These are phyloP conservation scores for Ocimum tenuiflorum DNA, from an alignment of 257 asterid species.

Conservation along the genomic window DNA sequence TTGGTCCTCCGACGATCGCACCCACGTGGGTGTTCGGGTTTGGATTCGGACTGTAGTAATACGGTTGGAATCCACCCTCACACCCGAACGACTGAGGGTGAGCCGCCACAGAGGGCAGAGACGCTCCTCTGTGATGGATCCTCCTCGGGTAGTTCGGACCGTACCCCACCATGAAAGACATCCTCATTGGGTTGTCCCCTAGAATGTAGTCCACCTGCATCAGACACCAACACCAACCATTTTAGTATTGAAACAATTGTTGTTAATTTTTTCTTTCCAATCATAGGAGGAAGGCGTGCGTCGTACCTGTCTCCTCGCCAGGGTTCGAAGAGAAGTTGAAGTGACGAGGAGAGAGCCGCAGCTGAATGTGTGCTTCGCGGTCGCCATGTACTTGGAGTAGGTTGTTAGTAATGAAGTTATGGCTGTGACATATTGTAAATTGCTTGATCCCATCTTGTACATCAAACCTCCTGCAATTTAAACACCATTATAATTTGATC, in stretches of 20 bases:
- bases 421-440: constrained; percentile 73
- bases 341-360: constrained; percentile 48
- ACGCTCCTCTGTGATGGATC: constrained; percentile 79
- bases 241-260: too few relatives aligned
- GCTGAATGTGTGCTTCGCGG: constrained; percentile 39
- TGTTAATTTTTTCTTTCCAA: too few relatives aligned
- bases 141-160: constrained; percentile 55
- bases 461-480: constrained; percentile 72
- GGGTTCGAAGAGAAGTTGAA: constrained; percentile 29
- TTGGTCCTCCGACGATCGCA: constrained; percentile 82
- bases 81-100: constrained; percentile 60
- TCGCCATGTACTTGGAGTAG: constrained; percentile 79
- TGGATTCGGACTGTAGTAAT: constrained; percentile 39
- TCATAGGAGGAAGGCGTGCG: too few relatives aligned
- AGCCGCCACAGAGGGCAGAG: constrained; percentile 44
- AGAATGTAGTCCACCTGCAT: constrained; percentile 77
- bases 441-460: constrained; percentile 58
- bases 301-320: too few relatives aligned
- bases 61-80: constrained; percentile 58
- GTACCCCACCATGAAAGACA: constrained; percentile 90
- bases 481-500: too few relatives aligned
- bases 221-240: too few relatives aligned
- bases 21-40: constrained; percentile 61
- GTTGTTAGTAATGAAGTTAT: constrained; percentile 67
- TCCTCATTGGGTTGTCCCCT: constrained; percentile 71